A percentile compares a stretch with the other conserved stretches of the same genome.
These are phyloP conservation scores for Camellia oleifera DNA, from an alignment of 179 eudicot genomes.

Conservation along the genomic window DNA sequence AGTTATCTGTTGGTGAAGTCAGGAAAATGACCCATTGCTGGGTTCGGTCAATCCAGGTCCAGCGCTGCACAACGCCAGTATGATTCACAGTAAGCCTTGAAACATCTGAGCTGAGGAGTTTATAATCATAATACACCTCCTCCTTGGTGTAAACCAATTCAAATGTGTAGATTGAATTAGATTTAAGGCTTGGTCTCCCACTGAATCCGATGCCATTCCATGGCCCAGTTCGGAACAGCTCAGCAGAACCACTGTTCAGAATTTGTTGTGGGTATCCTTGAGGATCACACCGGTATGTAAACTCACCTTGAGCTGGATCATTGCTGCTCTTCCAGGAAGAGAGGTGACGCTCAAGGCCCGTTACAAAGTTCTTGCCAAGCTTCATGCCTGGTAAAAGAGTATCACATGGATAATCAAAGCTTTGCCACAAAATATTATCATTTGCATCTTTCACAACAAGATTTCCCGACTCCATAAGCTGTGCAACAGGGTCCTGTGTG, in stretches of 20 bases:
- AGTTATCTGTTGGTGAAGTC: slow-evolving; percentile 23
- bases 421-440: too few relatives aligned
- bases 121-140: slow-evolving; percentile 20
- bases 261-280: slow-evolving; percentile 29
- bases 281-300: slow-evolving; percentile 24
- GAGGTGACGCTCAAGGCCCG: slow-evolving; percentile 28
- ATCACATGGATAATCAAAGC: not conserved
- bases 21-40: slow-evolving; percentile 19
- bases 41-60: slow-evolving; percentile 18
- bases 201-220: slow-evolving; percentile 37
- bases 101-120: slow-evolving; percentile 8
- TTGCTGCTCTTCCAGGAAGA: slow-evolving; percentile 34
- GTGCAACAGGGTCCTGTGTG: not conserved
- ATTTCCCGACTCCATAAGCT: not conserved
- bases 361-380: slow-evolving; percentile 21
- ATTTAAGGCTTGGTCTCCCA: slow-evolving; percentile 19
- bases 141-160: slow-evolving; percentile 1
- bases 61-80: slow-evolving; percentile 21
- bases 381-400: slow-evolving; percentile 33
- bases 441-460: too few relatives aligned
- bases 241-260: slow-evolving; percentile 5
- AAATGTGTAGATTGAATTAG: slow-evolving; percentile 8
- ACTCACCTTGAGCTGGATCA: slow-evolving; percentile 32
- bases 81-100: slow-evolving; percentile 16
- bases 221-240: slow-evolving; percentile 24